Evolutionary conservation across 495 filamentous ascomycete genomes (phyloP).

Genomic region (Aspergillus avenaceus): DNA sequence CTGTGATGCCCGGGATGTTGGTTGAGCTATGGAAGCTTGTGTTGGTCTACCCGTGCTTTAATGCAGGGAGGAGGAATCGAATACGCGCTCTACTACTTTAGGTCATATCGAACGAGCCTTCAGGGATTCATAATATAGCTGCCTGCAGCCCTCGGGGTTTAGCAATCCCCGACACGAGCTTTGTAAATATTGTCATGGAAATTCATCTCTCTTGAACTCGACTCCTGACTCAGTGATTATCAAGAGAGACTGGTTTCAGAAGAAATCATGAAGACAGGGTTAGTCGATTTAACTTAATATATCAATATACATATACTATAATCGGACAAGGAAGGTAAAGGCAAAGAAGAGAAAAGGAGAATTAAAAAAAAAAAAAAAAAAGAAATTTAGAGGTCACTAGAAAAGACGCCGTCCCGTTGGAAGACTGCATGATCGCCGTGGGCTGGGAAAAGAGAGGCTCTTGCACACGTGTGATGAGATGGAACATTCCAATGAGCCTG

Average conservation of each 20-base stretch:
- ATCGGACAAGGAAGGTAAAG: too few relatives aligned
- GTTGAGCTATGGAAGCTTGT: neutral
- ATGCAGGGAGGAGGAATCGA: neutral
- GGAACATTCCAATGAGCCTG: conserved; percentile 1
- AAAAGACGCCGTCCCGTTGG: neutral
- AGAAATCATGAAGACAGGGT: too few relatives aligned
- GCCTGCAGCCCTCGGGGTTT: neutral
- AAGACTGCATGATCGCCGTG: conserved; percentile 2
- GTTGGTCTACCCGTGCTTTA: neutral
- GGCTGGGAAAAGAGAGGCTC: neutral
- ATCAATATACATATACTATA: too few relatives aligned
- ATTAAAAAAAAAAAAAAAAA: neutral
- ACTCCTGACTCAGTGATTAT: neutral
- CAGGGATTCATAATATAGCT: neutral
- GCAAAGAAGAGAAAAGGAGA: neutral
- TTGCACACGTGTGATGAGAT: conserved; percentile 9
- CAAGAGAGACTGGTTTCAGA: neutral
- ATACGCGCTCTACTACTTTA: neutral
- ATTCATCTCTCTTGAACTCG: too few relatives aligned
- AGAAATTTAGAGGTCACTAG: neutral
- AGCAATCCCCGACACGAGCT: too few relatives aligned
- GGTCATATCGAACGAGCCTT: neutral
- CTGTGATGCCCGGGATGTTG: neutral
- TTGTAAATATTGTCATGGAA: too few relatives aligned
- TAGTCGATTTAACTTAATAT: too few relatives aligned